Conservation (phyloP, 2,329 filamentous ascomycete genomes). For the Cladosporium sp. region DNA sequence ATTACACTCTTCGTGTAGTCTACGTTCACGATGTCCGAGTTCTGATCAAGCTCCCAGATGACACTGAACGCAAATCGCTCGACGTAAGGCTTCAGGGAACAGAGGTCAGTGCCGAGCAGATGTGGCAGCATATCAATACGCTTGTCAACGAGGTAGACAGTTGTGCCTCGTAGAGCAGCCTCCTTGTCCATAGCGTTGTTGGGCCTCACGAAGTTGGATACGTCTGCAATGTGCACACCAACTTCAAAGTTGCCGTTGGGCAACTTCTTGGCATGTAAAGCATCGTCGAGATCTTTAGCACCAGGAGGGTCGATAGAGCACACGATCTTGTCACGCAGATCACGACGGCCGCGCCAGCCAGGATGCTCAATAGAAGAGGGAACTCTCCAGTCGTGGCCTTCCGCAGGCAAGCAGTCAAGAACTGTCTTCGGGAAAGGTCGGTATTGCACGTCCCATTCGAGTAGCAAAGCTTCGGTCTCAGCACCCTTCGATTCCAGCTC, state of each 20-base stretch:
- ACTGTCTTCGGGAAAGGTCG: conserved; percentile 95
- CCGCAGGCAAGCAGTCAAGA: conserved; percentile 83
- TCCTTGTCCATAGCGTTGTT: conserved; percentile 97
- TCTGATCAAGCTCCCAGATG: conserved; percentile 76
- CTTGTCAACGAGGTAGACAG: conserved; percentile 97
- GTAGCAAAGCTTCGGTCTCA: conserved; percentile 88
- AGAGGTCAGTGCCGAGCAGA: conserved; percentile 92
- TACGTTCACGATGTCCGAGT: conserved; percentile 82
- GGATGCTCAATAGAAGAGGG: conserved; percentile 76
- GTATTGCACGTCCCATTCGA: conserved; percentile 98
- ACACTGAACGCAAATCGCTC: conserved; percentile 64
- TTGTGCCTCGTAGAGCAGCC: conserved; percentile 90
- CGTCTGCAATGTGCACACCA: conserved; percentile 96
- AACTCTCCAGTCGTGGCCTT: conserved; percentile 93
- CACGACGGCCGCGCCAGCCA: conserved; percentile 81
- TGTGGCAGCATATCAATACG: conserved; percentile 99
- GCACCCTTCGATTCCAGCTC: conserved; percentile 96
- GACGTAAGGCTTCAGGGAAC: conserved; percentile 96
- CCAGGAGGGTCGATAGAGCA: conserved; percentile 97
- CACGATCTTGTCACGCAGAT: conserved; percentile 81
- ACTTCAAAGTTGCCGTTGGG: conserved; percentile 95
- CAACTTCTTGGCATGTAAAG: conserved; percentile 79
- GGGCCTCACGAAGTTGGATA: conserved; percentile 98
- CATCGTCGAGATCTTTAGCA: conserved; percentile 98
- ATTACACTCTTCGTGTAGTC: conserved; percentile 98